Base-by-base conservation (phyloP, 306 rosid genomes). In the Vachellia collinsii region DNA sequence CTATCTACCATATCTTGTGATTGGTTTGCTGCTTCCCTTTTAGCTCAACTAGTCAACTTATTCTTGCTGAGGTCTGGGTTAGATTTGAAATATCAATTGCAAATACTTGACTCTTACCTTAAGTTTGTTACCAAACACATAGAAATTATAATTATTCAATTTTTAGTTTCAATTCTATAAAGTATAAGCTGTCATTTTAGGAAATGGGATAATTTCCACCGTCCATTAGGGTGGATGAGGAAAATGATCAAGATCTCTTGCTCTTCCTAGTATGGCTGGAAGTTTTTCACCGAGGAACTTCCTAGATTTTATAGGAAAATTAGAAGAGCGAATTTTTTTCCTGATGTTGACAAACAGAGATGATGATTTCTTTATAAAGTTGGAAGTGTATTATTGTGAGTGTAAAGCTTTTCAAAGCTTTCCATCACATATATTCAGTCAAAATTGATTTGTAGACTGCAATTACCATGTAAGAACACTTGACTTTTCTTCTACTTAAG, bases 91-190 rank as follows among this genome's bases (percentile, higher is more conserved):
- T 37, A 46, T 71, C 8, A 71, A 10, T 70, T 51, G 25, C 29
- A 70, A 59, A 61, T 46, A 42, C 77, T 22, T 70, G 42, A 50
- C 10, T 69, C 56, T 79, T 25, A 59, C 71, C 64, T 69, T 37
- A 61, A 69, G 58, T 83, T 38, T 42, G 69, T 73, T 37, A 34
- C 36, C 53, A 20, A 82, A 25, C 46, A 76, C 72, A 6, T 71
- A 70, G 70, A 73, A 71, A 77, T 42, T 62, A 51, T 59, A 77
- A 39, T 29, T 71, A 59, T 63, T 19, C 37, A 3, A 3, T 36
- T 36, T 70, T 77, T 50, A 38, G 46, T 37, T 65, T 65, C 8
- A 6, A 37, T 44, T 11, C 22, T 76, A 42, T 70, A 43, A 75
- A 81, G 42, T 56, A 10, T 75, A 34, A 4, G 42, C 17, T 71